A percentile compares a stretch with the other conserved stretches of the same genome.
These are phyloP conservation scores for Globisporangium ultimum DNA, from an alignment of 352 stramenopile genomes.

Conservation along the genomic window DNA sequence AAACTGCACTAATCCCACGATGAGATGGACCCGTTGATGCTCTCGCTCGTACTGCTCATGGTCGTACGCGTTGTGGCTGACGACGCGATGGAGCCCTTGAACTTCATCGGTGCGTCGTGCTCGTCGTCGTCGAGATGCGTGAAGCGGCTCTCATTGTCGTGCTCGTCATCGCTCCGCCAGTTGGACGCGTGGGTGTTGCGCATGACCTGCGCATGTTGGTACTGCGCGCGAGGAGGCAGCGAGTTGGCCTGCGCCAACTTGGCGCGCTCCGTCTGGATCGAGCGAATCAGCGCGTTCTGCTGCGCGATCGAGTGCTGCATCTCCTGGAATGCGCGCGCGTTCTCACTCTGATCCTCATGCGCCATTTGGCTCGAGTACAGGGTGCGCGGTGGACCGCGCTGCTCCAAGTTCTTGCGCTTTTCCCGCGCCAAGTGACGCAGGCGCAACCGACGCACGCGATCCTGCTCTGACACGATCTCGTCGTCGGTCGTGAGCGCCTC, in stretches of 20 bases:
- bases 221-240: conserved; percentile 10
- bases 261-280: conserved; percentile 28
- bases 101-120: conserved; percentile 1
- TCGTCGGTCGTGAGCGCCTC: conserved; percentile 11
- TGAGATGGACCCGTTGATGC: conserved; percentile 3
- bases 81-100: background rate
- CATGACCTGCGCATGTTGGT: conserved; percentile 2
- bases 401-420: conserved; percentile 25
- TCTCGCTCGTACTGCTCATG: conserved; percentile 16
- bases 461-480: conserved; percentile 10
- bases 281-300: conserved; percentile 46
- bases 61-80: conserved; percentile 17
- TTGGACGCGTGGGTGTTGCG: conserved; percentile 3
- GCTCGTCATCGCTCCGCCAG: background rate
- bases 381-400: conserved; percentile 6
- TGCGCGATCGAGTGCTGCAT: conserved; percentile 60
- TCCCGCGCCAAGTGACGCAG: conserved; percentile 36
- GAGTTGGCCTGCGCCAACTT: conserved; percentile 12
- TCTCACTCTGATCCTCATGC: conserved; percentile 14
- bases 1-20: conserved; percentile 15
- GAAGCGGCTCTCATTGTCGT: conserved; percentile 12
- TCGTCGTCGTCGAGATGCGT: conserved; percentile 10
- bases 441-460: conserved; percentile 29
- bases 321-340: conserved; percentile 24
- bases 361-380: conserved; percentile 22